These are phyloP conservation scores for Peniophora sp. DNA, from an alignment of 1,284 basidiomycete genomes.

Conservation along the genomic window DNA sequence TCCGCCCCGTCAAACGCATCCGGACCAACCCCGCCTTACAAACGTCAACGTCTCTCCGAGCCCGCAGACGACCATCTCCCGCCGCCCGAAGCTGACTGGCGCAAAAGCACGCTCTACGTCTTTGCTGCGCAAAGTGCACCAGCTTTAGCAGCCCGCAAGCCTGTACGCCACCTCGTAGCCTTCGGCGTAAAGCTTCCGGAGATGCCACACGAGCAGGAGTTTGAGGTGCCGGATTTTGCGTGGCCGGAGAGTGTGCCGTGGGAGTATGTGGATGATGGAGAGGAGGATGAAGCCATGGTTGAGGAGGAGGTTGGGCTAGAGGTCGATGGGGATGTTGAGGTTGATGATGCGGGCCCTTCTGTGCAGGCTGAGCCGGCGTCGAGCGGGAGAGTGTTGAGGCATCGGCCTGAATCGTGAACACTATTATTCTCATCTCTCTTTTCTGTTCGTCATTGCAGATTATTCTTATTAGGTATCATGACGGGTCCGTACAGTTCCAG, in stretches of 20 bases:
- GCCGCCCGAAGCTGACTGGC: slow-evolving; percentile 13
- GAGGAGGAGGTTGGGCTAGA: slow-evolving; percentile 2
- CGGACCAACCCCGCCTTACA: not conserved
- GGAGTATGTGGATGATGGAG: slow-evolving; percentile 5
- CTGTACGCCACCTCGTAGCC: slow-evolving; percentile 43
- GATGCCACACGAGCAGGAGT: slow-evolving; percentile 39
- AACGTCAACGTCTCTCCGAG: not conserved
- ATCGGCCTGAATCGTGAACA: too few species aligned
- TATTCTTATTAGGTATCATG: too few species aligned
- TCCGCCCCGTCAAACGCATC: not conserved
- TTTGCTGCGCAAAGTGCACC: slow-evolving; percentile 41
- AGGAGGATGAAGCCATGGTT: slow-evolving; percentile 5
- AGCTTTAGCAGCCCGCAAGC: slow-evolving; percentile 37
- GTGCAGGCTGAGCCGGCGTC: too few species aligned
- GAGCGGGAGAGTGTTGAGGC: too few species aligned
- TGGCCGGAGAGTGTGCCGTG: slow-evolving; percentile 5
- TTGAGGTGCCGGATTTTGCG: slow-evolving; percentile 40
- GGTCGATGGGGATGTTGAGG: slow-evolving; percentile 11
- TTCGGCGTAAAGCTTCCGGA: slow-evolving; percentile 47
- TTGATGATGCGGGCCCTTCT: not conserved
- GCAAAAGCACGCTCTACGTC: slow-evolving; percentile 33
- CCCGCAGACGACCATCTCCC: not conserved
- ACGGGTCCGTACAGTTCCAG: too few species aligned
- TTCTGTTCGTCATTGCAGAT: too few species aligned
- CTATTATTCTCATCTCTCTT: too few species aligned